A percentile compares a stretch with the other conserved stretches of the same genome.
These are phyloP conservation scores for Hysterangium stoloniferum DNA, from an alignment of 768 basidiomycete species.

Conservation along the genomic window DNA sequence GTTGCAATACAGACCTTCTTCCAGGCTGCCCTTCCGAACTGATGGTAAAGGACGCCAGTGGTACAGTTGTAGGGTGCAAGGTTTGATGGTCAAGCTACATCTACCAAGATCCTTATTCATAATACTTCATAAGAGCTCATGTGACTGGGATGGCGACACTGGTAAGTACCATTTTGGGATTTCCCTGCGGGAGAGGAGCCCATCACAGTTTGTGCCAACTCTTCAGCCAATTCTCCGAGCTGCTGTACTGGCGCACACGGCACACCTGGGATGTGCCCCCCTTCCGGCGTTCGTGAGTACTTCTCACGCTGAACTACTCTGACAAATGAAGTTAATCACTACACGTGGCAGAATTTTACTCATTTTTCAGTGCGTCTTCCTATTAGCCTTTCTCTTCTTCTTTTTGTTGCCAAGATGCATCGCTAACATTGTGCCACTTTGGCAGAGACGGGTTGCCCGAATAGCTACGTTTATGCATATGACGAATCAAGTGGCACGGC, in stretches of 20 bases:
- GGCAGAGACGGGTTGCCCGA: constrained; percentile 35
- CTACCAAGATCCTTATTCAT: no score
- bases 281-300: constrained; percentile 13
- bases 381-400: no score
- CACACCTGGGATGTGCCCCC: constrained; percentile 24
- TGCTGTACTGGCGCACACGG: constrained; percentile 54
- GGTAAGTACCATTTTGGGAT: constrained; percentile 20
- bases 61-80: no score
- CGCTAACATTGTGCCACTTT: not conserved
- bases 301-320: not conserved
- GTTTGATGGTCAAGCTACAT: no score
- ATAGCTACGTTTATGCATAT: constrained; percentile 44
- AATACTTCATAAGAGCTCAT: not conserved
- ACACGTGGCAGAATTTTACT: constrained; percentile 11
- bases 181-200: not conserved
- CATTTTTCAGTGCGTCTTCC: constrained; percentile 17
- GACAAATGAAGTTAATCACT: not conserved
- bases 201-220: not conserved
- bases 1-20: no score
- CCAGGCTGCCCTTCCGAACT: constrained; percentile 58
- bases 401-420: not conserved
- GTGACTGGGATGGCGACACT: constrained; percentile 30
- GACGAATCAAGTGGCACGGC: constrained; percentile 41
- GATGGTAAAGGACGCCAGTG: no score
- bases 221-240: constrained; percentile 46